Percentiles rank a stretch among this genome's conserved stretches.
phyloP scores from a whole-genome alignment of 768 basidiomycete genomes.

The Hericium erinaceus region DNA sequence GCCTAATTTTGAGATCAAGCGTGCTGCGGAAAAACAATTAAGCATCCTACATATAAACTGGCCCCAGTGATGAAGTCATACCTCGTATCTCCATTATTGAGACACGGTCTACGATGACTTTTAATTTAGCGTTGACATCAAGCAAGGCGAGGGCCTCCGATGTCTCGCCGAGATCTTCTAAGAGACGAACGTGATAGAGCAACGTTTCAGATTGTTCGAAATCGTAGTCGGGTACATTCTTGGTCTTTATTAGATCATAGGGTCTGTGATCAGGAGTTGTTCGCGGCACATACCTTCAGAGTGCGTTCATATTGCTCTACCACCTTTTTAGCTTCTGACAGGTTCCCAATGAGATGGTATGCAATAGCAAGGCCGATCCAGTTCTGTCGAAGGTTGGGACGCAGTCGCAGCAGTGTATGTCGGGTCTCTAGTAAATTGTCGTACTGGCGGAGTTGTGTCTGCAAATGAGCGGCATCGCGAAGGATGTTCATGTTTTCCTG shows the following conservation, averaged over 20 bases:
- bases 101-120: slow-evolving; percentile 62
- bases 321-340: slow-evolving; percentile 58
- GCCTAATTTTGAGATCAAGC: slow-evolving; percentile 59
- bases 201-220: slow-evolving; percentile 77
- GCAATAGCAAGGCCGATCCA: slow-evolving; percentile 90
- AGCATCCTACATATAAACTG: neutral
- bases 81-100: slow-evolving; percentile 63
- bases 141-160: slow-evolving; percentile 52
- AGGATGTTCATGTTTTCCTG: slow-evolving; percentile 94
- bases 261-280: neutral
- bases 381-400: slow-evolving; percentile 77
- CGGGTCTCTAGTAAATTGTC: slow-evolving; percentile 76
- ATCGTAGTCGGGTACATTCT: slow-evolving; percentile 75
- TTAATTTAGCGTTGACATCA: slow-evolving; percentile 53
- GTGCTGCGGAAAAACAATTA: slow-evolving; percentile 40
- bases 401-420: slow-evolving; percentile 64
- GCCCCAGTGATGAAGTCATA: slow-evolving; percentile 15
- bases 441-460: slow-evolving; percentile 79
- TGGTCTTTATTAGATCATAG: slow-evolving; percentile 4
- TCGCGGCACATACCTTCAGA: slow-evolving; percentile 51
- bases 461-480: slow-evolving; percentile 81
- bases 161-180: slow-evolving; percentile 65
- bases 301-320: slow-evolving; percentile 63
- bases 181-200: slow-evolving; percentile 63
- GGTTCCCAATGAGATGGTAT: slow-evolving; percentile 74